Evolutionary conservation across 768 basidiomycete genomes (phyloP), one percentile per base, ranked within the genome.

Genomic region (Paxillus involutus): DNA sequence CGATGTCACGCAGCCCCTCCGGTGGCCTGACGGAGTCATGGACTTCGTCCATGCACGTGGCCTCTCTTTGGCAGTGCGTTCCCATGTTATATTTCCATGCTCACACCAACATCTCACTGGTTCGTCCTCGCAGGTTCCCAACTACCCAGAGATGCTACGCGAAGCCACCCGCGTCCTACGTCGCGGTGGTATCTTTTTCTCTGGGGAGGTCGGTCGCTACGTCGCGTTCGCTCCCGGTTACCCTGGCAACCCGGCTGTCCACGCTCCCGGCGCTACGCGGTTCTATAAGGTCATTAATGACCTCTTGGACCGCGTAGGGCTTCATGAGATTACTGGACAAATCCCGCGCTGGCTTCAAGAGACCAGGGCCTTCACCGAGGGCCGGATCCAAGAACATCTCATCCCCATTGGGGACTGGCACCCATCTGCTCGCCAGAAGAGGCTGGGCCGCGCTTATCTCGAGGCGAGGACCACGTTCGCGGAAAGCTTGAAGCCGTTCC

Each of bases 161-260:
- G 88, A 92, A 65, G 78, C 78, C 14, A 76, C 75, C 6, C 82
- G 91, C 37, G 74, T 91, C 43, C 73, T 93, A 12, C 81, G 82
- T 43, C 81, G 82, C 5, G 84, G 84, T n/a, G 90, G 90, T 1
- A 68, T 91, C 13, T 86, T 89, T 64, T 57, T 87, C 8, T 84
- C 84, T 2, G 77, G 77, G 40, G 89, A 91, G 69, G 82, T 85
- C 77, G 74, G 71, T 35, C 73, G 76, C 24, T 71, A 63, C 35
- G 75, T 80, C 0, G 52, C 64, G 5, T 73, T 82, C 63, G 73
- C 71, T 39, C 73, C 76, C 8, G 54, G 53, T 46, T 67, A 61
- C 61, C 59, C 63, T 44, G 59, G 61, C 48, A 62, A 47, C 56
- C 64, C 42, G 16, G 59, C 58, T 19, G 63, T 53, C 56, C 71